Evolutionary conservation across 169 alveolate genomes (phyloP).

Genomic region (Ichthyophthirius multifiliis): DNA sequence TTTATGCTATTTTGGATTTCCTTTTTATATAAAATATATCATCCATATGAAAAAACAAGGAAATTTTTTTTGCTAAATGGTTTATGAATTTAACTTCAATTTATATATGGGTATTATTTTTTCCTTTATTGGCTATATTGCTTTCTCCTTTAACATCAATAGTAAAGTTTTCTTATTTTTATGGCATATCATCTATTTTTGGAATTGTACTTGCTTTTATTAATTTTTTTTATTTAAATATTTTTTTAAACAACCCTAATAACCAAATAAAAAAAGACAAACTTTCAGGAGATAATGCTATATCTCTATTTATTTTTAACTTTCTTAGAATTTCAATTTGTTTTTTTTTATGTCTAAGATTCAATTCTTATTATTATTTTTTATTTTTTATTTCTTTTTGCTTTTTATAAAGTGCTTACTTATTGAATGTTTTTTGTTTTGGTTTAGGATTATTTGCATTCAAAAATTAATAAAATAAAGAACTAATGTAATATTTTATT

Average conservation of each 20-base stretch:
- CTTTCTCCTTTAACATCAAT: no score
- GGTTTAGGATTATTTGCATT: background rate
- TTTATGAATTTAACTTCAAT: no score
- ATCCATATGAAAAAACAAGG: no score
- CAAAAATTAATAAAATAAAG: background rate
- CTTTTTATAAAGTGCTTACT: background rate
- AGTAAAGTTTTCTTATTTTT: no score
- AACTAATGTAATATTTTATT: background rate
- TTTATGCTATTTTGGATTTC: no score
- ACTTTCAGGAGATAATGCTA: background rate
- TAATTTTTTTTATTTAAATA: background rate
- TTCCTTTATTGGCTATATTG: no score
- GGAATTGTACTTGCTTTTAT: background rate
- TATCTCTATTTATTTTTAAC: background rate
- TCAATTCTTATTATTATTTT: background rate
- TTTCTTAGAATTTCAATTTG: background rate
- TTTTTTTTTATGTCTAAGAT: background rate
- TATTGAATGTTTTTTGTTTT: background rate
- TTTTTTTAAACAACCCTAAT: background rate
- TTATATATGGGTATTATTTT: no score
- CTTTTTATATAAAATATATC: no score
- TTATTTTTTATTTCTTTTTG: background rate
- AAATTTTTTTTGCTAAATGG: no score
- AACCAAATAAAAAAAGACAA: background rate
- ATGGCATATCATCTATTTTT: no score